Evolutionary conservation across 805 yeast species (phyloP), one percentile per base, ranked within the genome.

Genomic region (Metschnikowia shivogae): DNA sequence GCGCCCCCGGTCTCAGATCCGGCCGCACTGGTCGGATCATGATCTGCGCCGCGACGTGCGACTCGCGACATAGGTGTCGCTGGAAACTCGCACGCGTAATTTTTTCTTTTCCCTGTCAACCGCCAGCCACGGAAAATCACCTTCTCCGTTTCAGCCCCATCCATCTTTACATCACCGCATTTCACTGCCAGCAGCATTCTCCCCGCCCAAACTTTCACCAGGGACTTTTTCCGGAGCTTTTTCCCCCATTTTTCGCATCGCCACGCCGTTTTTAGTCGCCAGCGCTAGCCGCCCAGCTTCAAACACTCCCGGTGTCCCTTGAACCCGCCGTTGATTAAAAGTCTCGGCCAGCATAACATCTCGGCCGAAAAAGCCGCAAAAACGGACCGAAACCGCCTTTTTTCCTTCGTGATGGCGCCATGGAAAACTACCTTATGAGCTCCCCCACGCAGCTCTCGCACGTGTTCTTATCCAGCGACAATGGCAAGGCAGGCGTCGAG

Each of bases 391-490:
- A 13, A 12, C 4, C 32, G 6, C 14, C 32, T 6, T 30, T 13
- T 22, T 22, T 22, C 24, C 36, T 30, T n/a, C 43, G 43, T 34
- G 44, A 48, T 47, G 55, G 33, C 36, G 50, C 41, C 47, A 68
- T 68, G 73, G 73, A 68, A 39, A 65, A 66, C 53, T 68, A 55
- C 51, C 62, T 68, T 39, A 59, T 68, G 64, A 67, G 72, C 55
- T 65, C 70, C 32, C 73, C 73, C 24, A 59, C 69, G 26, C 71
- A 61, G 57, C 57, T 63, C 50, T 53, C 67, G 17, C 70, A 67
- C 49, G 63, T 63, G 19, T 61, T 62, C 39, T 62, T 50, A 31
- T 44, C 47, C 44, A 29, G 37, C 29, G 51, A 44, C 19, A 32
- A 24, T 39, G 35, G 30, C 29, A 39, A 39, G 36, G 22, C 27